These are phyloP conservation scores for Boletus sensibilis DNA, from an alignment of 768 basidiomycete genomes.

Conservation along the genomic window DNA sequence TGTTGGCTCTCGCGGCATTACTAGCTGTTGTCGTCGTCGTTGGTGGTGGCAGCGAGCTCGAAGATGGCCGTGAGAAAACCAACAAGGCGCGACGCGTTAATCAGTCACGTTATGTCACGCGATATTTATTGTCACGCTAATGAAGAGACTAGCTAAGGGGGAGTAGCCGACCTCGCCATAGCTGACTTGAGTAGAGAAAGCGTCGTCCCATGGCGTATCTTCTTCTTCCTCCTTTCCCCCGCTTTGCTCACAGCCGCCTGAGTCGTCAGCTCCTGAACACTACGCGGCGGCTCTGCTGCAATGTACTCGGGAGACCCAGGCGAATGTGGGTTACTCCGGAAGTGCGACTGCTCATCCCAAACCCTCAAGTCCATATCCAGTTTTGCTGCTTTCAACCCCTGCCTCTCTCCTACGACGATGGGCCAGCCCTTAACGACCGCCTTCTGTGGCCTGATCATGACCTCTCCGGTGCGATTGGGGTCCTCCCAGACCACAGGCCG, in stretches of 20 bases:
- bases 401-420: constrained; percentile 43
- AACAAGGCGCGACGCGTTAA: constrained; percentile 30
- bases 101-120: constrained; percentile 28
- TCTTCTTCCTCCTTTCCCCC: constrained; percentile 1
- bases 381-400: constrained; percentile 39
- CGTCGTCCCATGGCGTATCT: neutral
- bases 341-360: constrained; percentile 31
- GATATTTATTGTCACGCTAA: constrained; percentile 16
- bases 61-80: constrained; percentile 22
- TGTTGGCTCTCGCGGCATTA: constrained; percentile 29
- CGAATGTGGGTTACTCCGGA: constrained; percentile 42
- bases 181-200: constrained; percentile 21
- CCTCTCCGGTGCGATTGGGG: constrained; percentile 27
- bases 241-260: constrained; percentile 4
- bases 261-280: constrained; percentile 20
- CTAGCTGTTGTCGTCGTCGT: constrained; percentile 4
- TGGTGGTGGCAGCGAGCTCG: constrained; percentile 13
- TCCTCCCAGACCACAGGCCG: constrained; percentile 31
- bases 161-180: constrained; percentile 10
- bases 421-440: constrained; percentile 40
- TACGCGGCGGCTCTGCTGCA: constrained; percentile 27
- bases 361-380: constrained; percentile 35
- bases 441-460: constrained; percentile 29
- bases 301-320: constrained; percentile 55
- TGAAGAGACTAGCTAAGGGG: neutral